phyloP scores from a whole-genome alignment of 306 rosid genomes.

The Hippophae tibetana region DNA sequence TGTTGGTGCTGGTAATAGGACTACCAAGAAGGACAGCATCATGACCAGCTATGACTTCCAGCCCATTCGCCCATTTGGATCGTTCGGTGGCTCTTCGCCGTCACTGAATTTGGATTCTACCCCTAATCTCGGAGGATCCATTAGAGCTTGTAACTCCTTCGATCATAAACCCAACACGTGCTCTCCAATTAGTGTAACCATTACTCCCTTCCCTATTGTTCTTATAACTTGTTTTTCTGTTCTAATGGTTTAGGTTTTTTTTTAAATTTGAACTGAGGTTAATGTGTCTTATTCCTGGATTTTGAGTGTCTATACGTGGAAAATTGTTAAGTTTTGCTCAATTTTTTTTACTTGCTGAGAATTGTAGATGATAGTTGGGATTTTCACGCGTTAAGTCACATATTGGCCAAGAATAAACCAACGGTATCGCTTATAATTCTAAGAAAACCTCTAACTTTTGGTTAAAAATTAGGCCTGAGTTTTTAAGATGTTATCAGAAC shows the following conservation, averaged over 20 bases:
- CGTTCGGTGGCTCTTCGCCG: conserved; percentile 16
- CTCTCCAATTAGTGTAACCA: conserved; percentile 38
- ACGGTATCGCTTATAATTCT: no score
- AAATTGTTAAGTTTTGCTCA: no score
- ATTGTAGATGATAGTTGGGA: no score
- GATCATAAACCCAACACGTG: conserved; percentile 41
- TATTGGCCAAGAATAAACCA: no score
- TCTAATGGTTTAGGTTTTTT: neutral
- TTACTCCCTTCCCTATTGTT: neutral
- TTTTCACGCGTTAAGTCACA: no score
- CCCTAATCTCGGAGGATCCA: conserved; percentile 21
- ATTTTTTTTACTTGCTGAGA: no score
- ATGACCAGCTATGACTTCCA: conserved; percentile 80
- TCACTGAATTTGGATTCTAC: conserved; percentile 33
- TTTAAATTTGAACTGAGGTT: neutral
- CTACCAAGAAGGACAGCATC: conserved; percentile 40
- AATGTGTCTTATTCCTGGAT: no score
- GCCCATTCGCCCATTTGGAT: conserved; percentile 53
- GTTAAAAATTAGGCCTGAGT: no score
- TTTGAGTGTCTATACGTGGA: no score
- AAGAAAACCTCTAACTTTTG: no score
- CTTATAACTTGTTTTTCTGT: neutral
- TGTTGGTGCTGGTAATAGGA: conserved; percentile 29
- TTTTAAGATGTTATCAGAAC: no score
- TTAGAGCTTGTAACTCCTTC: conserved; percentile 45